phyloP scores from a whole-genome alignment of 2,329 filamentous ascomycete genomes.

The Scorias spongiosa region DNA sequence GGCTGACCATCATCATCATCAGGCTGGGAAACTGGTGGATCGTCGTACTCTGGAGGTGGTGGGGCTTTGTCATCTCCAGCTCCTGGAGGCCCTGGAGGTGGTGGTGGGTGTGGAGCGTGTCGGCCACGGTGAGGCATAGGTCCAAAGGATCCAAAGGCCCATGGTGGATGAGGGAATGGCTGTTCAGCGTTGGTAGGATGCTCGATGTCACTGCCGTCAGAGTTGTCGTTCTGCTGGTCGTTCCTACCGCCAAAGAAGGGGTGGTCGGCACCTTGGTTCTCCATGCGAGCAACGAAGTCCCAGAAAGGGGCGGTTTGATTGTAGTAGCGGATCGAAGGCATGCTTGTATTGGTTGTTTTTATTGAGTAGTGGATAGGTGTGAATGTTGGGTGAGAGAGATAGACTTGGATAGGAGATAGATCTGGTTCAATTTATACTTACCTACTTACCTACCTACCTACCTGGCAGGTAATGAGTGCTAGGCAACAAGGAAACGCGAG shows the following conservation, averaged over 20 bases:
- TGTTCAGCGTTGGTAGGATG: conserved; percentile 6
- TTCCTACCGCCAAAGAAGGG: conserved; percentile 24
- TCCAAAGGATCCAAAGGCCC: conserved; percentile 13
- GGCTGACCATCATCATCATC: conserved; percentile 3
- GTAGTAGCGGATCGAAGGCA: conserved; percentile 39
- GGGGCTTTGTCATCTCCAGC: conserved; percentile 2
- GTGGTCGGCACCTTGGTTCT: conserved; percentile 29
- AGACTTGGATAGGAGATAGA: no score
- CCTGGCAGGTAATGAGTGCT: no score
- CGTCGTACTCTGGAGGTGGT: conserved; percentile 7
- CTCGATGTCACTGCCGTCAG: conserved; percentile 12
- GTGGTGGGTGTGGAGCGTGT: conserved; percentile 13
- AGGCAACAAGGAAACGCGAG: no score
- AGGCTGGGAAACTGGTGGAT: conserved; percentile 9
- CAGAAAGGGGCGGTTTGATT: conserved; percentile 40
- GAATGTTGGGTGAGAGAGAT: neutral
- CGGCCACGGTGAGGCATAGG: conserved; percentile 15
- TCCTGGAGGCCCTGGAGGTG: conserved; percentile 5
- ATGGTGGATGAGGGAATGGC: conserved; percentile 17
- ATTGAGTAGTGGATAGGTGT: neutral
- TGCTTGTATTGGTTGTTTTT: conserved; percentile 17
- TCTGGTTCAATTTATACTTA: no score
- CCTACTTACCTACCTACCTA: no score
- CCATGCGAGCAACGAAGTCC: conserved; percentile 38
- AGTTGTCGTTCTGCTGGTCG: conserved; percentile 19